Evolutionary conservation across 371 early-diverging fungal species (phyloP).

Genomic region (Rhizomucor pusillus): DNA sequence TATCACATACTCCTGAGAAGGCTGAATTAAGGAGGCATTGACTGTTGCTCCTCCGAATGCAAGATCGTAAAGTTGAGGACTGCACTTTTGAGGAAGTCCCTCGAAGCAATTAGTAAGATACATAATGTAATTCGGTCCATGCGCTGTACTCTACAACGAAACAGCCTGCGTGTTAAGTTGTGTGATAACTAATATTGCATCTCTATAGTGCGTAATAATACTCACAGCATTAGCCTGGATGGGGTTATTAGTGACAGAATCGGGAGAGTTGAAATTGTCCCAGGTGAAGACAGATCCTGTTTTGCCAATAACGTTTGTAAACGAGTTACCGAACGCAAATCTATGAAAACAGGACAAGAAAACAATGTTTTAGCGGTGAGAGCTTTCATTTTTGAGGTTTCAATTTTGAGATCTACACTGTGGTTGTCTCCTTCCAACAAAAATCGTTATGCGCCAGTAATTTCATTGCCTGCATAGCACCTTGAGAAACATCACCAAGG

Average conservation of each 20-base stretch:
- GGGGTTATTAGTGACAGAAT: conserved; percentile 4
- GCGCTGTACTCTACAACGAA: conserved; percentile 6
- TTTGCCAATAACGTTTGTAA: conserved; percentile 11
- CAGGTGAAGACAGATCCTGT: conserved; percentile 15
- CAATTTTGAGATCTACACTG: conserved; percentile 1
- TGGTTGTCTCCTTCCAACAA: conserved; percentile 6
- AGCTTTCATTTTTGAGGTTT: too few relatives aligned
- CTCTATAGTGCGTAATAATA: neutral
- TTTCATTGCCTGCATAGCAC: too few relatives aligned
- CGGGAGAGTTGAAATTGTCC: conserved; percentile 7
- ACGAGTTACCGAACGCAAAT: conserved; percentile 14
- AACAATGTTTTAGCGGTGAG: neutral
- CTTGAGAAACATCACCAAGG: too few relatives aligned
- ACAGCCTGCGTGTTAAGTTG: neutral
- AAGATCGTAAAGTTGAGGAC: conserved; percentile 8
- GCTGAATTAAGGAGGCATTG: conserved; percentile 4
- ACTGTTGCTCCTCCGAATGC: conserved; percentile 12
- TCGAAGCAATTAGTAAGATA: conserved; percentile 13
- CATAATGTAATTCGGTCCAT: conserved; percentile 13
- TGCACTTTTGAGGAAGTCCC: conserved; percentile 12
- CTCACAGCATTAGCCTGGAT: conserved; percentile 8
- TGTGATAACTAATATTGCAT: neutral
- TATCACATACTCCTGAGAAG: conserved; percentile 2
- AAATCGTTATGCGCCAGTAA: conserved; percentile 5
- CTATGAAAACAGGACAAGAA: neutral